These are phyloP conservation scores for Petunia hybrid DNA, from an alignment of 305 asterid species.

Conservation along the genomic window DNA sequence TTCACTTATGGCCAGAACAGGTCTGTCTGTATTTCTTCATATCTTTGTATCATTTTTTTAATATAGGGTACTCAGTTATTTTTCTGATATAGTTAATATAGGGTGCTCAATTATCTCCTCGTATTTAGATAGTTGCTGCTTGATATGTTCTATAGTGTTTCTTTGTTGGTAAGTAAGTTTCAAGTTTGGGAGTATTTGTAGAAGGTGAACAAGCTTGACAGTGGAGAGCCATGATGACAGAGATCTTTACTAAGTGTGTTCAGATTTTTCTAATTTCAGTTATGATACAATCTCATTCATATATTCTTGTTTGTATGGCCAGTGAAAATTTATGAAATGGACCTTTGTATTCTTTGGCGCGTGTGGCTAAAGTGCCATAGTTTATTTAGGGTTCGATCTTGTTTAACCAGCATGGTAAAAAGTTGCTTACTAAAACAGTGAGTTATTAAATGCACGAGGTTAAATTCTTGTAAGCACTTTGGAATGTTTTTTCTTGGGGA, in stretches of 20 bases:
- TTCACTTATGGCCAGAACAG: constrained; percentile 99
- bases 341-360: neutral
- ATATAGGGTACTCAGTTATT: constrained; percentile 20
- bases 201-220: constrained; percentile 7
- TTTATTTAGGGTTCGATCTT: neutral
- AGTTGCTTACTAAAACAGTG: constrained; percentile 16
- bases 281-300: constrained; percentile 5
- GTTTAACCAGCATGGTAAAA: neutral
- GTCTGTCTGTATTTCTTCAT: constrained; percentile 45
- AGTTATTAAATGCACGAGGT: constrained; percentile 6
- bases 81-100: constrained; percentile 15
- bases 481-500: constrained; percentile 21
- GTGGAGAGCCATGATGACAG: constrained; percentile 21
- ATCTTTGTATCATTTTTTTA: constrained; percentile 31
- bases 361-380: neutral
- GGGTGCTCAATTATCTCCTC: neutral
- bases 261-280: constrained; percentile 11
- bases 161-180: neutral
- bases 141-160: neutral
- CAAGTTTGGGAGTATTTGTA: constrained; percentile 28
- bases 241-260: neutral
- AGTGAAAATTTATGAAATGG: neutral
- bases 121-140: neutral
- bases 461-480: neutral
- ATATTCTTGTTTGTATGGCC: constrained; percentile 4